Percentiles rank a stretch among this genome's conserved stretches.
phyloP scores from a whole-genome alignment of 2,329 filamentous ascomycete species.

The Fusarium sp. region DNA sequence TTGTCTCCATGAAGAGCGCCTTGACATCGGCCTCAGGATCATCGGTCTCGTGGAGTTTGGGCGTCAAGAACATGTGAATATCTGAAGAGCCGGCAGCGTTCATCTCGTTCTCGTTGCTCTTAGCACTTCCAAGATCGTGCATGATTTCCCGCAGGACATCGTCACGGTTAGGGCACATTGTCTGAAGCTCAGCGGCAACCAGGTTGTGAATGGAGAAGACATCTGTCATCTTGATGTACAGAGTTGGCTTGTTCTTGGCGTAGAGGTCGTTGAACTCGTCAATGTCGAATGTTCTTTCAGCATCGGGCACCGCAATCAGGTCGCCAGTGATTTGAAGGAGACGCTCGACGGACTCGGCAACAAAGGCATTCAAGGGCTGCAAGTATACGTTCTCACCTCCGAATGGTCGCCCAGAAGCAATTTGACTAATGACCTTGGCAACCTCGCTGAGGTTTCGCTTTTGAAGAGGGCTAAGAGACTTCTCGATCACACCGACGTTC shows the following conservation, averaged over 20 bases:
- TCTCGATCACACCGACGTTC: constrained; percentile 91
- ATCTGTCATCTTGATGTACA: constrained; percentile 99
- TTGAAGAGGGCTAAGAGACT: constrained; percentile 87
- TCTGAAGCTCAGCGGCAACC: constrained; percentile 80
- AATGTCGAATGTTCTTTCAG: constrained; percentile 94
- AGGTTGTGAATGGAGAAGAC: constrained; percentile 96
- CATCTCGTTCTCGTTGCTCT: constrained; percentile 96
- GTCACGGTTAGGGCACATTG: constrained; percentile 82
- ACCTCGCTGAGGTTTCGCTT: constrained; percentile 93
- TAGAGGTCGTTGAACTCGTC: constrained; percentile 99
- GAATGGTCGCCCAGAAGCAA: constrained; percentile 88
- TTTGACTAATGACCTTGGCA: constrained; percentile 89
- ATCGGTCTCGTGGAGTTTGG: constrained; percentile 88
- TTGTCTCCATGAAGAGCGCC: constrained; percentile 96
- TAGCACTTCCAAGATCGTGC: constrained; percentile 92
- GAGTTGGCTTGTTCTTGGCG: constrained; percentile 92
- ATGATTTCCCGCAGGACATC: constrained; percentile 92
- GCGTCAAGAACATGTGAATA: constrained; percentile 89
- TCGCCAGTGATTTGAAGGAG: constrained; percentile 79
- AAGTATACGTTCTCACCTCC: constrained; percentile 95
- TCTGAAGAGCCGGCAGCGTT: constrained; percentile 86
- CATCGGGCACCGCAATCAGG: constrained; percentile 84
- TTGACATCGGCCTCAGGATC: constrained; percentile 95
- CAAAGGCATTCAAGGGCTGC: constrained; percentile 92
- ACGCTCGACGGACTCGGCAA: constrained; percentile 85